Evolutionary conservation across 306 rosid genomes (phyloP).

Genomic region (Trichosanthes truncata): DNA sequence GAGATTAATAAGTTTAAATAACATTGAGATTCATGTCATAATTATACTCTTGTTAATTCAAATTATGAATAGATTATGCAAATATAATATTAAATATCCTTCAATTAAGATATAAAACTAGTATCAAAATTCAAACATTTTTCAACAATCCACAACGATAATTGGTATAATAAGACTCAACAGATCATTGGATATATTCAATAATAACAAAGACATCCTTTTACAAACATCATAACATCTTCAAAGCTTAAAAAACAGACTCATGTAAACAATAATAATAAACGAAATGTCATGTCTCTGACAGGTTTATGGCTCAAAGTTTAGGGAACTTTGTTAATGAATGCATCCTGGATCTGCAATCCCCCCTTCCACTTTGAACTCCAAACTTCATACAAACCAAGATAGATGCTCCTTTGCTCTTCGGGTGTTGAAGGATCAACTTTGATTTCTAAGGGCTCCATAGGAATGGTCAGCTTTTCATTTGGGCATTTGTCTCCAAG

Average conservation of each 20-base stretch:
- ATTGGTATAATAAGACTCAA: too few relatives aligned
- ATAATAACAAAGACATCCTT: background rate
- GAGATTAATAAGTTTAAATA: too few relatives aligned
- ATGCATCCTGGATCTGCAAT: constrained; percentile 4
- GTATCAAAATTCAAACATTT: too few relatives aligned
- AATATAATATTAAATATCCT: too few relatives aligned
- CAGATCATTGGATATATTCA: too few relatives aligned
- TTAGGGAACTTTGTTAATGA: background rate
- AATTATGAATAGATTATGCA: too few relatives aligned
- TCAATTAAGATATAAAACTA: too few relatives aligned
- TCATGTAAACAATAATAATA: background rate
- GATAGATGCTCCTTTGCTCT: background rate
- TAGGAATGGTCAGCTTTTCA: background rate
- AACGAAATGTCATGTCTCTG: background rate
- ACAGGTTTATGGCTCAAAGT: background rate
- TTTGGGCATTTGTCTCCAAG: background rate
- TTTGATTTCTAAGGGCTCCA: background rate
- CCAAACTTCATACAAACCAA: constrained; percentile 17
- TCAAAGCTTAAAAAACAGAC: background rate
- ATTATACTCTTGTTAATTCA: too few relatives aligned
- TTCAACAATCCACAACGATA: too few relatives aligned
- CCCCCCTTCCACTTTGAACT: constrained; percentile 15
- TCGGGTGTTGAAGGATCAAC: background rate
- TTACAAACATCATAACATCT: background rate
- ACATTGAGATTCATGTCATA: too few relatives aligned